A percentile compares a stretch with the other conserved stretches of the same genome.
Evolutionary conservation across 257 asterid species (phyloP).

Genomic region (Hygrophila difformis): DNA sequence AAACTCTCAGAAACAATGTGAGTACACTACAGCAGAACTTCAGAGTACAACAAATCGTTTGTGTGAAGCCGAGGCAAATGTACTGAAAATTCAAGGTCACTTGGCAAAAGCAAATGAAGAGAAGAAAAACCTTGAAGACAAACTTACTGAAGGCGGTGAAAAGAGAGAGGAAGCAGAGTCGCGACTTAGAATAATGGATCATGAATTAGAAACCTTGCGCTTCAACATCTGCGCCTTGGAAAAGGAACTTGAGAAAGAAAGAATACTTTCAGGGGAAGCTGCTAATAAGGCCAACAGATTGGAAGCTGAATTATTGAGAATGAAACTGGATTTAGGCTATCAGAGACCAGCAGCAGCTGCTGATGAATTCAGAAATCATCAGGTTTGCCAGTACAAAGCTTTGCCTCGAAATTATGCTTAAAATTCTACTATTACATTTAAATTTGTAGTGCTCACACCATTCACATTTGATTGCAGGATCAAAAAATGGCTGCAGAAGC

Average conservation of each 20-base stretch:
- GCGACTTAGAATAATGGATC: slow-evolving; percentile 24
- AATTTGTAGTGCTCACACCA: no score
- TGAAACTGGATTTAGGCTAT: slow-evolving; percentile 33
- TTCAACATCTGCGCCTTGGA: slow-evolving; percentile 30
- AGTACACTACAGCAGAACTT: slow-evolving; percentile 28
- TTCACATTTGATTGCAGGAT: slow-evolving; percentile 50
- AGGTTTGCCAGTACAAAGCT: slow-evolving; percentile 45
- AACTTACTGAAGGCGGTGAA: no score
- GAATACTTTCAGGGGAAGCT: slow-evolving; percentile 37
- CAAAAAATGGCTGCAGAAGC: slow-evolving; percentile 62
- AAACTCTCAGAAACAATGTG: slow-evolving; percentile 34
- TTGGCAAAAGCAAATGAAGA: slow-evolving; percentile 27
- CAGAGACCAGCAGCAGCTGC: no score
- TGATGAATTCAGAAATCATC: slow-evolving; percentile 51
- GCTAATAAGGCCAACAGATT: slow-evolving; percentile 30
- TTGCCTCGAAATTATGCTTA: no score
- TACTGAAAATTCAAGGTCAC: slow-evolving; percentile 27
- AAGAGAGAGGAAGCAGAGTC: slow-evolving; percentile 44
- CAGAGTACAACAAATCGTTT: slow-evolving; percentile 28
- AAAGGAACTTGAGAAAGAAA: slow-evolving; percentile 38
- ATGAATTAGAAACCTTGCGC: slow-evolving; percentile 34
- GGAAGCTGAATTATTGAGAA: slow-evolving; percentile 38
- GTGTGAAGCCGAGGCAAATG: slow-evolving; percentile 39
- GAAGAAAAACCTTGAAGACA: no score
- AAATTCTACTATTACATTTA: no score